A percentile compares a stretch with the other conserved stretches of the same genome.
Conservation (phyloP, 306 rosid species). For the Luffa aegyptiaca region DNA sequence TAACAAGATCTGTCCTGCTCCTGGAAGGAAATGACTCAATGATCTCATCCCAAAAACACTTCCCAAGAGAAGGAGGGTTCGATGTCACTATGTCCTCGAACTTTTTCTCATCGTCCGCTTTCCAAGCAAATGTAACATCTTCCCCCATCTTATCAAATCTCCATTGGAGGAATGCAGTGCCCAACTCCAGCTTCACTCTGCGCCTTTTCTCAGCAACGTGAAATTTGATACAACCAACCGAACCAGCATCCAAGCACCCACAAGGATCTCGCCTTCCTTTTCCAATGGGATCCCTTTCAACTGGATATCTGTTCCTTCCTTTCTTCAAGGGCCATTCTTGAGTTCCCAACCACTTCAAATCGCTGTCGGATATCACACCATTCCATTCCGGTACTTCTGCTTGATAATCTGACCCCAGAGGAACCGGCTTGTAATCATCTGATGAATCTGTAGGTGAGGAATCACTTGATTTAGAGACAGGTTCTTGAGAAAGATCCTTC, state of each 20-base stretch:
- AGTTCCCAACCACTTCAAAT: slow-evolving; percentile 68
- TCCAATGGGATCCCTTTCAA: slow-evolving; percentile 89
- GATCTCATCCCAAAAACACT: slow-evolving; percentile 49
- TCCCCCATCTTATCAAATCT: slow-evolving; percentile 51
- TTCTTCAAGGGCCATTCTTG: slow-evolving; percentile 51
- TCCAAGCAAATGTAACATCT: slow-evolving; percentile 44
- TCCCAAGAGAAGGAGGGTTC: slow-evolving; percentile 31
- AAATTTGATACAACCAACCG: slow-evolving; percentile 59
- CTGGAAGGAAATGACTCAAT: slow-evolving; percentile 39
- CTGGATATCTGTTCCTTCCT: slow-evolving; percentile 23
- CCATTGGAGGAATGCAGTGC: slow-evolving; percentile 49
- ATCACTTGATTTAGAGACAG: slow-evolving; percentile 14
- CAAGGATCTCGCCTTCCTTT: slow-evolving; percentile 78
- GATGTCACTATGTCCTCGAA: slow-evolving; percentile 38
- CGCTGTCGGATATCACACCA: slow-evolving; percentile 35
- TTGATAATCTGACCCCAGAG: slow-evolving; percentile 42
- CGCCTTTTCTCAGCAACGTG: slow-evolving; percentile 62
- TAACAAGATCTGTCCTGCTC: slow-evolving; percentile 60
- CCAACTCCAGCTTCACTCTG: slow-evolving; percentile 56
- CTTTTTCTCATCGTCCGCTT: slow-evolving; percentile 41
- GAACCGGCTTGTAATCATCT: slow-evolving; percentile 23
- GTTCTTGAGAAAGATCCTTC: slow-evolving; percentile 18
- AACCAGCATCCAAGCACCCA: slow-evolving; percentile 46
- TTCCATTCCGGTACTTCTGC: slow-evolving; percentile 64
- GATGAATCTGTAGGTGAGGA: slow-evolving; percentile 6